Conservation (phyloP, 1,284 basidiomycete genomes). For the Ganoderma meredithae region DNA sequence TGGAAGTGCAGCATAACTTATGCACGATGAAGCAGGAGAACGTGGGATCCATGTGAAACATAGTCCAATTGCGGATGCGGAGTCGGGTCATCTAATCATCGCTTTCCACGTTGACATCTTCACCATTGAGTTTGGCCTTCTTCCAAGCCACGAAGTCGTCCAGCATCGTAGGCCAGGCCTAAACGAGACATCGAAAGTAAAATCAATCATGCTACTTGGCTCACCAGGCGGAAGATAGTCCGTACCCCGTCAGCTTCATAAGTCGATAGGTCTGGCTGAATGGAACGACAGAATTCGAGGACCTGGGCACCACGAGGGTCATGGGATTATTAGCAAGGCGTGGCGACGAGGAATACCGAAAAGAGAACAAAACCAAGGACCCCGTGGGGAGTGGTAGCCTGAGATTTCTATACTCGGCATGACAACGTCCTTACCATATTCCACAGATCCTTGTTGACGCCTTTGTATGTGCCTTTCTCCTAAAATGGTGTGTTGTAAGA, state of each 20-base stretch:
- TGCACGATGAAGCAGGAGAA: neutral
- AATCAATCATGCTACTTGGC: neutral
- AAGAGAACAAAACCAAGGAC: slow-evolving; percentile 10
- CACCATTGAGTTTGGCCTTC: slow-evolving; percentile 37
- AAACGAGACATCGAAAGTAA: slow-evolving; percentile 16
- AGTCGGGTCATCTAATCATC: slow-evolving; percentile 2
- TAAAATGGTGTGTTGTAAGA: slow-evolving; percentile 38
- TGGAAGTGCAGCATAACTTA: slow-evolving; percentile 10
- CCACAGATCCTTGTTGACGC: slow-evolving; percentile 85
- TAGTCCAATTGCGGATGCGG: no score
- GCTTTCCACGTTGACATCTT: neutral
- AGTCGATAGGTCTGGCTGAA: slow-evolving; percentile 64
- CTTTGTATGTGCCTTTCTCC: slow-evolving; percentile 72
- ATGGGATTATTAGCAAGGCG: neutral
- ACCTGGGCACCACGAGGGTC: slow-evolving; percentile 1
- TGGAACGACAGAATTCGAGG: slow-evolving; percentile 69
- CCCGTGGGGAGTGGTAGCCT: neutral
- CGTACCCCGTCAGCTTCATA: slow-evolving; percentile 76
- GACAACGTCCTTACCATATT: slow-evolving; percentile 63
- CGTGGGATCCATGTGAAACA: neutral
- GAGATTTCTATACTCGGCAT: neutral
- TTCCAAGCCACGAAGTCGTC: slow-evolving; percentile 80
- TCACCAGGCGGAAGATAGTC: slow-evolving; percentile 36
- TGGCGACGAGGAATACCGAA: slow-evolving; percentile 4
- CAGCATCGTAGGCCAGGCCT: slow-evolving; percentile 83